phyloP scores from a whole-genome alignment of 805 yeast genomes.

The Candida namnaoensis region DNA sequence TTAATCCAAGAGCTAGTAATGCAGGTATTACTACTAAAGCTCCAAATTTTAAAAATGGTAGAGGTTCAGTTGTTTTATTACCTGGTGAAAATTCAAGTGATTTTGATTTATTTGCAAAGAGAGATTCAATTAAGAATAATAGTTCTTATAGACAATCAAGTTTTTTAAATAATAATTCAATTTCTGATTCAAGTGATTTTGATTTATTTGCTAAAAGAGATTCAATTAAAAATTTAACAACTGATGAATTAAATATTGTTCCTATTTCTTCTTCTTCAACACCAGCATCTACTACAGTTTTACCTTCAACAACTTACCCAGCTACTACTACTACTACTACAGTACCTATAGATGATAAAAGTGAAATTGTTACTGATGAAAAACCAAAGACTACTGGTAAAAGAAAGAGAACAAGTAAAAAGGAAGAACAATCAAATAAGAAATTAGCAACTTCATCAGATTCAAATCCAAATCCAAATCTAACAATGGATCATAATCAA shows the following conservation, averaged over 20 bases:
- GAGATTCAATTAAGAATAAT: slow-evolving; percentile 17
- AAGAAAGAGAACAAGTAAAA: neutral
- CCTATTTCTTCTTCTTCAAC: neutral
- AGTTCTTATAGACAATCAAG: neutral
- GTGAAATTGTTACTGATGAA: too few species aligned
- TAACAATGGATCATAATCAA: too few species aligned
- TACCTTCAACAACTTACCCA: slow-evolving; percentile 2
- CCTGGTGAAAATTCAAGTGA: slow-evolving; percentile 15
- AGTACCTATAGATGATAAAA: too few species aligned
- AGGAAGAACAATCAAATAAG: neutral
- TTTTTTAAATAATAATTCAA: neutral
- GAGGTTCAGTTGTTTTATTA: neutral
- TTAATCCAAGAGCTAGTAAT: slow-evolving; percentile 21
- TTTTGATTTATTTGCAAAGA: slow-evolving; percentile 17
- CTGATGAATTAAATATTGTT: slow-evolving; percentile 1
- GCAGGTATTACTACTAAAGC: slow-evolving; percentile 7
- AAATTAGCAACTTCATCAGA: too few species aligned
- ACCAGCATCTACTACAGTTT: too few species aligned
- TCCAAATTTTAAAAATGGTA: slow-evolving; percentile 16
- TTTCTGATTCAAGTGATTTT: slow-evolving; percentile 7
- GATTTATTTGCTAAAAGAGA: slow-evolving; percentile 18
- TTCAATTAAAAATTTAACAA: slow-evolving; percentile 9
- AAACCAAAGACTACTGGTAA: neutral
- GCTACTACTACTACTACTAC: neutral
- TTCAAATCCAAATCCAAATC: too few species aligned